Conservation (phyloP, 768 basidiomycete species). For the Lactifluus hygrophoroides region DNA sequence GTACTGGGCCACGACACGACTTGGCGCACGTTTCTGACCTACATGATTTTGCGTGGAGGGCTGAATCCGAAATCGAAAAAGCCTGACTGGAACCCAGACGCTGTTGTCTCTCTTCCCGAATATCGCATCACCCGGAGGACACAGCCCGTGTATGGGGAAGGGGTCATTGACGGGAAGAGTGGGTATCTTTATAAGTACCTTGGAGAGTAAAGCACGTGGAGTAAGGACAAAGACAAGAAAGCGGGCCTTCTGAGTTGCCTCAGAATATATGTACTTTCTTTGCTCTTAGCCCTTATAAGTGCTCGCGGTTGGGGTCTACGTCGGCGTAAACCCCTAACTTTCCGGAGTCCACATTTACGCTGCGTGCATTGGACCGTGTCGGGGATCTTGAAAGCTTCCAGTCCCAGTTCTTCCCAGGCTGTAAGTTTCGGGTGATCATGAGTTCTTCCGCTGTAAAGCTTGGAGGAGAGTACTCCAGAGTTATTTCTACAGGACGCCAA, state of each 20-base stretch:
- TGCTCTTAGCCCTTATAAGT: no score
- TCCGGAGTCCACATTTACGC: background rate
- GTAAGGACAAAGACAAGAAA: background rate
- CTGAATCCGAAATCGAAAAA: slow-evolving; percentile 44
- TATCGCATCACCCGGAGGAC: background rate
- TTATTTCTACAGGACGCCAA: background rate
- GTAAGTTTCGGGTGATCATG: background rate
- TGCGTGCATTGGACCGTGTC: no score
- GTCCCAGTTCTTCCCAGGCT: background rate
- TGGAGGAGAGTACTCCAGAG: background rate
- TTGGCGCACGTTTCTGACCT: slow-evolving; percentile 55
- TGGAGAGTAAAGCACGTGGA: background rate
- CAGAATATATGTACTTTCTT: background rate
- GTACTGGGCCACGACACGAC: slow-evolving; percentile 50
- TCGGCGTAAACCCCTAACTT: background rate
- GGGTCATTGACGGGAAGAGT: slow-evolving; percentile 1
- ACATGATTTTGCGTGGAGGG: slow-evolving; percentile 40
- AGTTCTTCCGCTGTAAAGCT: background rate
- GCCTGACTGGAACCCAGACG: slow-evolving; percentile 31
- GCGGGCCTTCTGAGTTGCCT: background rate
- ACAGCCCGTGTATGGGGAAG: background rate
- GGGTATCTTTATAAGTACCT: background rate
- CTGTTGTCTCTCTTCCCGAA: background rate
- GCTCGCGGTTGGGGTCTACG: background rate
- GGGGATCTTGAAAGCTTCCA: no score